Evolutionary conservation across 2,329 filamentous ascomycete species (phyloP), one percentile per base, ranked within the genome.

Genomic region (Fusarium haematococcum): DNA sequence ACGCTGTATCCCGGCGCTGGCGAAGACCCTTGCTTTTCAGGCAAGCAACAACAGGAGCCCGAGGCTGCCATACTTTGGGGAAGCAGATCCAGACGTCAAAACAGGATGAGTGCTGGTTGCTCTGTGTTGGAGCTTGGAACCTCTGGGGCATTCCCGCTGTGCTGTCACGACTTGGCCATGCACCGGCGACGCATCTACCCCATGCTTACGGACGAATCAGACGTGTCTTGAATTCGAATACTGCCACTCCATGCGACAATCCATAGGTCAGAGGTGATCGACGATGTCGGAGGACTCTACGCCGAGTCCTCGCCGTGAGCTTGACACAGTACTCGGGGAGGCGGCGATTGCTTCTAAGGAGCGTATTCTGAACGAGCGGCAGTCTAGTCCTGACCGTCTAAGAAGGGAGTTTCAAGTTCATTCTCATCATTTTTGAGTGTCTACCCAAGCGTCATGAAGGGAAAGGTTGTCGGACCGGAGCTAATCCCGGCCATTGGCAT

Each of bases 31-130:
- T 56, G 62, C 62, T 43, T 33, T 64, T n/a, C 8, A 20, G 39
- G 33, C 33, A 32, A 57, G 27, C 23, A 54, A 35, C 43, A 45
- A 50, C 33, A 37, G 32, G 7, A 23, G n/a, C 27, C n/a, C 18
- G n/a, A 54, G 41, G 27, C 27, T 61, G 27, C n/a, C 39, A 11
- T 57, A 37, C 45, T 64, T 64, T 64, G 67, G 75, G 68, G 70
- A 74, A 75, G 72, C 48, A 74, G 52, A 77, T 71, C 65, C 69
- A 61, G 71, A 32, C 18, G 39, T 68, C 54, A n/a, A 69, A 65
- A 68, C 57, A 45, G 43, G 68, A 7, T 56, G 57, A 13, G 7
- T 25, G 67, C 13, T 57, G 56, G 20, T 61, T 39, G 30, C 61
- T 64, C 27, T 45, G 50, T 27, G 32, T 50, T 67, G 39, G n/a